phyloP scores from a whole-genome alignment of 495 filamentous ascomycete genomes.

The Bathelium albidoporum region DNA sequence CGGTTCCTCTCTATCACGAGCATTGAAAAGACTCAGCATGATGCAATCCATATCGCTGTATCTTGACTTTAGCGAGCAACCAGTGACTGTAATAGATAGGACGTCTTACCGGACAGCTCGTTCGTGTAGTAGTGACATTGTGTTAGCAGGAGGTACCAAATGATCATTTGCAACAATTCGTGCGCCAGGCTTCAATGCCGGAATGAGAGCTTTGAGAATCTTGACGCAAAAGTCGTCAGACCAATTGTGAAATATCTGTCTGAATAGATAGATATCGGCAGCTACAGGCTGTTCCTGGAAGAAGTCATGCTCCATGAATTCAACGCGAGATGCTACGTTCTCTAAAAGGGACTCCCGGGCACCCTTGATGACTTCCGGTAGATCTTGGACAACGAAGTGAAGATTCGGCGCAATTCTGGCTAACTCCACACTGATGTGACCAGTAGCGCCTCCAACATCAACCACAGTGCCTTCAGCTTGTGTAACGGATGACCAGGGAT shows the following conservation, averaged over 20 bases:
- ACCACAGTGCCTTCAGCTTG: too few relatives aligned
- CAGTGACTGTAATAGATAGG: neutral
- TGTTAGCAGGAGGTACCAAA: slow-evolving; percentile 27
- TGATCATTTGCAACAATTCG: slow-evolving; percentile 43
- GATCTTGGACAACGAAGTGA: too few relatives aligned
- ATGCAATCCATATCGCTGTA: neutral
- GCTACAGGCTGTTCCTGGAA: slow-evolving; percentile 32
- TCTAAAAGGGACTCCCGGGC: neutral
- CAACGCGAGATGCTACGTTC: slow-evolving; percentile 13
- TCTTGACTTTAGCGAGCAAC: neutral
- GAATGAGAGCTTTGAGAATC: slow-evolving; percentile 44
- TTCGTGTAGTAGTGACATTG: neutral
- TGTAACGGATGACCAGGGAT: too few relatives aligned
- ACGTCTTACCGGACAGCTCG: neutral
- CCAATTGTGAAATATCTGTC: slow-evolving; percentile 21
- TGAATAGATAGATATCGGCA: neutral
- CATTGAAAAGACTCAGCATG: slow-evolving; percentile 3
- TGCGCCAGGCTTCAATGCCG: slow-evolving; percentile 39
- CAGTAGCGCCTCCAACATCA: too few relatives aligned
- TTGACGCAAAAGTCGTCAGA: slow-evolving; percentile 46
- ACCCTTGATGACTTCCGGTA: neutral
- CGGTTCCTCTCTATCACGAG: slow-evolving; percentile 1
- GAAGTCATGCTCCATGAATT: slow-evolving; percentile 36
- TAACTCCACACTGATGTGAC: too few relatives aligned
- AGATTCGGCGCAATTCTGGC: too few relatives aligned